Conservation (phyloP, 345 rosid species). For the Citrus cavaleriei region DNA sequence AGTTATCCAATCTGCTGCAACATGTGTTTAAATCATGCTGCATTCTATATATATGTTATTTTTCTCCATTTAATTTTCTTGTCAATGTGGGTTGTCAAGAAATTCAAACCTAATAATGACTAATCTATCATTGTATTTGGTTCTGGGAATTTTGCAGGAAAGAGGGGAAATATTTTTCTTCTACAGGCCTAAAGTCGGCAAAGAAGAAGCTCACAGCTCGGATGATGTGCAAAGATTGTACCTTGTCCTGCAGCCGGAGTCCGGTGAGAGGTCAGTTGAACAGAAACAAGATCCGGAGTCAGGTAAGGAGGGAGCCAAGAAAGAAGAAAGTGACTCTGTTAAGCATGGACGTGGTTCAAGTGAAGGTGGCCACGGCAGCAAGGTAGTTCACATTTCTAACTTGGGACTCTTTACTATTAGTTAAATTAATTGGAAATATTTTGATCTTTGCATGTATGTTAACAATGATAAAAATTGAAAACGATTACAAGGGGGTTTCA, state of each 20-base stretch:
- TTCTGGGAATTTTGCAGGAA: constrained; percentile 33
- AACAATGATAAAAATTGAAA: no score
- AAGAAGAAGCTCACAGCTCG: constrained; percentile 51
- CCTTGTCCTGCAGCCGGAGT: constrained; percentile 60
- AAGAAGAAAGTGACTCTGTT: neutral
- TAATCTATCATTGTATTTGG: neutral
- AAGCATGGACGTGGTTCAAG: neutral
- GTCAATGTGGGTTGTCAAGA: neutral
- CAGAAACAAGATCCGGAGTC: constrained; percentile 61
- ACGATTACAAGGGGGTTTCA: no score
- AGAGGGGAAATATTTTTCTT: constrained; percentile 81
- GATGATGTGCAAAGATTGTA: constrained; percentile 68
- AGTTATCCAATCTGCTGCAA: no score
- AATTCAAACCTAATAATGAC: neutral
- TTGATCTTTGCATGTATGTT: no score
- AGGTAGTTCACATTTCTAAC: constrained; percentile 25
- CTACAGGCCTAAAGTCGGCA: constrained; percentile 70
- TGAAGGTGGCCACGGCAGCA: constrained; percentile 52
- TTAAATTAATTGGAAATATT: no score
- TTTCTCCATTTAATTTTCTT: neutral
- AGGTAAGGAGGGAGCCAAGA: constrained; percentile 44
- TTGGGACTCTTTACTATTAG: no score
- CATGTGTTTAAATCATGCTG: no score
- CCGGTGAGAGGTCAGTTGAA: constrained; percentile 50
- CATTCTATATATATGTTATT: no score